A percentile compares a stretch with the other conserved stretches of the same genome.
phyloP scores from a whole-genome alignment of 345 rosid genomes.

The Hibiscus mutabilis region DNA sequence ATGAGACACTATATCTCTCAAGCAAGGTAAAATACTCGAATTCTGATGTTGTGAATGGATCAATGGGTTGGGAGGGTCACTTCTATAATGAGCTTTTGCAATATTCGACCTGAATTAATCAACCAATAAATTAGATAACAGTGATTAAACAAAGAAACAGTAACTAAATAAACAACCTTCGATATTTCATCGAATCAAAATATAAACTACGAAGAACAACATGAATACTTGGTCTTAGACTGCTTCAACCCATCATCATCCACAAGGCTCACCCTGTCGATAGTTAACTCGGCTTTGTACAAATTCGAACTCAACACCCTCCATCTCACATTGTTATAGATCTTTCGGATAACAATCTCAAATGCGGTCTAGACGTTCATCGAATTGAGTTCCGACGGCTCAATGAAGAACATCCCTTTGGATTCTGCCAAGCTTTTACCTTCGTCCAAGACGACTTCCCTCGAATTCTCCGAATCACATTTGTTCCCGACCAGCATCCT shows the following conservation, averaged over 20 bases:
- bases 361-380: slow-evolving; percentile 74
- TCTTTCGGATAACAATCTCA: slow-evolving; percentile 75
- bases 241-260: slow-evolving; percentile 23
- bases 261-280: slow-evolving; percentile 46
- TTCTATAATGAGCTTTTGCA: no score
- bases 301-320: slow-evolving; percentile 53
- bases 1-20: no score
- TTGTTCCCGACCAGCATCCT: slow-evolving; percentile 94
- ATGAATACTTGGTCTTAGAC: slow-evolving; percentile 33
- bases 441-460: slow-evolving; percentile 69
- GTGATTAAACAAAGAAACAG: no score
- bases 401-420: slow-evolving; percentile 76
- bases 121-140: no score
- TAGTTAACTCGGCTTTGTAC: slow-evolving; percentile 45
- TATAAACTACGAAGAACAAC: slow-evolving; percentile 32
- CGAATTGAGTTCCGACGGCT: slow-evolving; percentile 78
- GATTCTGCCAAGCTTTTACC: slow-evolving; percentile 70
- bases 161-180: no score
- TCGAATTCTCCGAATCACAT: slow-evolving; percentile 59
- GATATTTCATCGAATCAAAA: not conserved
- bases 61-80: no score
- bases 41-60: no score
- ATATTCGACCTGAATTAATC: no score
- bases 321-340: slow-evolving; percentile 58
- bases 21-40: no score